Base-by-base conservation (phyloP, 768 basidiomycete species). In the Pisolithus microcarpus region DNA sequence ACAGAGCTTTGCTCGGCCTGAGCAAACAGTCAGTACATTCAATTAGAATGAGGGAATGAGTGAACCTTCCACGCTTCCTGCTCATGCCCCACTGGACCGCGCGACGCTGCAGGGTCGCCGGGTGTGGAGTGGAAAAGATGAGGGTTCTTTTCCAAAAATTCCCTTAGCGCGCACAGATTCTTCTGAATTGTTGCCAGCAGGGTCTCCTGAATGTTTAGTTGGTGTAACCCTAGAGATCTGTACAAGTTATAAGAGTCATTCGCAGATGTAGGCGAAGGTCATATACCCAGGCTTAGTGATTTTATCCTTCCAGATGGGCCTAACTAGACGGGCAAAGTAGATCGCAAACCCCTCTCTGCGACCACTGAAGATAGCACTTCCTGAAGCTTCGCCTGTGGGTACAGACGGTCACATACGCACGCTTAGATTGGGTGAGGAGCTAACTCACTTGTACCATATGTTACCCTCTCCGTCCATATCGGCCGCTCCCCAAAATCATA, bases 51-150 rank as follows among this genome's bases (percentile, higher is more conserved):
- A 50, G 30, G 43, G 21, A 13, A 26, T 11, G 44, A 47, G 42
- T 68, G 26, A 43, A 91, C 90, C 79, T 87, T 88, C 87, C 88
- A 91, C 5, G 91, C 91, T 67, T 91, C 91, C 63, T 90, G 86
- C 55, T 91, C 89, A 34, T 78, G 76, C 5, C 76, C 76, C 16
- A 77, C 70, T 4, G 79, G 71, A 15, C 67, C 67, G 1, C 85
- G 79, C 52, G 75, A 76, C 5, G 78, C 75, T 3, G 77, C 69
- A 38, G 79, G 70, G 58, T 91, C 87, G 30, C 81, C 83, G 3
- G 86, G 81, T n/a, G 85, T 78, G 10, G 82, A 86, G 62, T 85
- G 85, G 67, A 94, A 93, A 36, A 94, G 71, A 56, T 91, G 87
- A 8, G 85, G 86, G 58, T 94, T 93, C 56, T 83, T 82, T 59